Base-by-base conservation (phyloP, 768 basidiomycete genomes). In the Leccinum subgranulosum region DNA sequence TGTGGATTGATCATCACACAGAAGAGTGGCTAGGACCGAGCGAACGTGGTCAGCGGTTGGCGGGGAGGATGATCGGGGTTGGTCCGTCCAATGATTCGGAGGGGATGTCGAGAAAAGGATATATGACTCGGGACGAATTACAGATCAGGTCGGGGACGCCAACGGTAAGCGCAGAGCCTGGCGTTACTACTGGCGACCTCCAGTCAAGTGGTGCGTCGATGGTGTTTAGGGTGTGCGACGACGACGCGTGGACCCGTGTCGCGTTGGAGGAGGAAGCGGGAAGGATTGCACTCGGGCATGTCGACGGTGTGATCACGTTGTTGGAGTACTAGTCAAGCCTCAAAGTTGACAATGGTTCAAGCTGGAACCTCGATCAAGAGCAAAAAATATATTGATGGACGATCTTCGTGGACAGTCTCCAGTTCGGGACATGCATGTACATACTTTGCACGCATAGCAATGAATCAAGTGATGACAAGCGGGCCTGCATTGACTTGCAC, bases 1-100 rank as follows among this genome's bases (percentile, higher is more conserved):
- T 90, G 15, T 90, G 86, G 83, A 72, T 87, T 33, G 88, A 90
- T 61, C 83, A 75, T 49, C 82, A 86, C 50, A 81, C 82, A 0
- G 82, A 84, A 57, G 78, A 77, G 34, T 77, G 79, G 65, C 72
- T 74, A 57, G 71, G 72, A 2, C 75, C 74, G 28, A 73, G 72
- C 36, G 77, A 82, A 51, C 74, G 67, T 8, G 85, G 86, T 0
- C 87, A 90, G 66, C 77, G 87, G 49, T 65, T 88, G 21, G 86
- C 84, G 0, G 83, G 81, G n/a, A 53, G 46, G 19, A 23, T 50
- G 14, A 12, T 50, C 49, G 28, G 14, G 14, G 23, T 17, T 1
- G 12, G 21, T 28, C 23, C 15, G 9, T 17, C 14, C 25, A n/a
- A 17, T 39, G 8, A n/a, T 17, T n/a, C 36, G 8, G 47, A 48